Evolutionary conservation across 2,329 filamentous ascomycete genomes (phyloP), one percentile per base, ranked within the genome.

Genomic region (Juglanconis oblonga): DNA sequence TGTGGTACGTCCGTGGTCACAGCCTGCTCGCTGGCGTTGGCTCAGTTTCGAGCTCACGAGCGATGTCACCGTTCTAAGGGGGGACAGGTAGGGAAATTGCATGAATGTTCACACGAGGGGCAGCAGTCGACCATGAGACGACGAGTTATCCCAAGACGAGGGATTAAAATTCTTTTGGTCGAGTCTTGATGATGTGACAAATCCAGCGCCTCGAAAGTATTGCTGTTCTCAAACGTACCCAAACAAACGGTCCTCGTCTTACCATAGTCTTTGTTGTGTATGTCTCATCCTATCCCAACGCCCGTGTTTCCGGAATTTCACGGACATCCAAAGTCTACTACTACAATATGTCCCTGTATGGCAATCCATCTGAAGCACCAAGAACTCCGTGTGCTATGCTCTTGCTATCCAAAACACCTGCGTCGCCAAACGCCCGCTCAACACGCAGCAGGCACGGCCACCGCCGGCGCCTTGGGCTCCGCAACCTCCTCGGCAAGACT

Each of bases 371-470:
- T 29, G 44, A 47, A 47, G 44, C 8, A 47, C 14, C 35, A 58
- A 17, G 3, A 50, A 57, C 49, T 57, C 49, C 53, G 13, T 33
- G n/a, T 52, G 42, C 45, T 36, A 24, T 36, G 14, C 40, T 14
- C 29, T 14, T 10, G 31, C 11, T 29, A 7, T 49, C 4, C 9
- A 33, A 11, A 14, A 24, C 4, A 14, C 3, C 9, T 10, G 5
- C 29, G 2, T 31, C 32, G 9, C 4, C 5, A 4, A 7, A 14
- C 29, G 47, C 2, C 14, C 8, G 24, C 24, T 24, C 24, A 24
- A 36, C 51, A 62, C 29, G 59, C 59, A 55, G 59, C 59, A 13
- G 59, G 59, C 14, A 62, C 59, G 33, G 52, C 55, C 14, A 62
- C 38, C 5, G 55, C 45, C n/a, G 57, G 59, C 35, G 54, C 14